These are phyloP conservation scores for Cyanidiococcus yangmingshanensis DNA, from an alignment of 23 red algal species.

Conservation along the genomic window DNA sequence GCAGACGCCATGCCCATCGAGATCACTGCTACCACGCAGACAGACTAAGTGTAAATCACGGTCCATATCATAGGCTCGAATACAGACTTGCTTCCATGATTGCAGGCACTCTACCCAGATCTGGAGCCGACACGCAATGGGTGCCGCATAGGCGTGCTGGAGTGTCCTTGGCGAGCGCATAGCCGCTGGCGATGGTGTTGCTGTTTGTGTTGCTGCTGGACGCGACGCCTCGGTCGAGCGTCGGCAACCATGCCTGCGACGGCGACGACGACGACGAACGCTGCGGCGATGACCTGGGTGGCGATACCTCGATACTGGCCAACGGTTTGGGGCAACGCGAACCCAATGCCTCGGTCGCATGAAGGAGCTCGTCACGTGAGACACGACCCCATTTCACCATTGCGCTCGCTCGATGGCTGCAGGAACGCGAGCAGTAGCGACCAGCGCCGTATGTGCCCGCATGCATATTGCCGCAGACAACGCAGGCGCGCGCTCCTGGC, in stretches of 20 bases:
- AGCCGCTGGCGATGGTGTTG: no score
- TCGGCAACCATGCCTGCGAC: no score
- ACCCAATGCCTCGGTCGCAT: neutral
- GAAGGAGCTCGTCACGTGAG: neutral
- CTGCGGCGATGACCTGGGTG: no score
- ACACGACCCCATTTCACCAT: neutral
- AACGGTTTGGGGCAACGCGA: neutral
- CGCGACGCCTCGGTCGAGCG: no score
- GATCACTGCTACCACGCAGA: neutral
- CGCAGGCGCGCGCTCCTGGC: neutral
- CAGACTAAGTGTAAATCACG: neutral
- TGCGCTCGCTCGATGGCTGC: constrained; percentile 16
- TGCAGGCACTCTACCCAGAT: neutral
- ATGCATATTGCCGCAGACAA: neutral
- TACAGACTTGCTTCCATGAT: neutral
- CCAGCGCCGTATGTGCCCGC: neutral
- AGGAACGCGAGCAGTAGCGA: constrained; percentile 8
- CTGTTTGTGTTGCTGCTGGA: no score
- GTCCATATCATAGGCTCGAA: neutral
- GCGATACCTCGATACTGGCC: no score
- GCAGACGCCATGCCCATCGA: neutral
- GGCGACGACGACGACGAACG: no score
- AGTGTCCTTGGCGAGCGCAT: no score
- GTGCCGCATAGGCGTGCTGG: no score
- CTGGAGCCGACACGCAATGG: neutral